phyloP scores from a whole-genome alignment of 345 rosid genomes.

The Geranium brycei region DNA sequence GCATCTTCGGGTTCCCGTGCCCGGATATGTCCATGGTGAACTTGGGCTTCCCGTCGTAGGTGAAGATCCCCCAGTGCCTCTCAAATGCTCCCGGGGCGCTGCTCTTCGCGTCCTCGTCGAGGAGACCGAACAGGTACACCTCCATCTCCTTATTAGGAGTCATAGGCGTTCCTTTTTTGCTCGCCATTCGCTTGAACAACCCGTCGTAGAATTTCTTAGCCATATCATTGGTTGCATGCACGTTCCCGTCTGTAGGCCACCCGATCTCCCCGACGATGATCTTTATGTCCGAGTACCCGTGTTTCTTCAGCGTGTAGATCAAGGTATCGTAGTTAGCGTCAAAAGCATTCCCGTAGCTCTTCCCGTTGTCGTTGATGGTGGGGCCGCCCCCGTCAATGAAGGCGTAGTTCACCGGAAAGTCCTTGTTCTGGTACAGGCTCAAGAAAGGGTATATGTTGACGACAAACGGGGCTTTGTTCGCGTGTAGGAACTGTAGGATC shows the following conservation, averaged over 20 bases:
- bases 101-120: conserved; percentile 74
- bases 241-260: conserved; percentile 77
- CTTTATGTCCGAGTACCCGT: conserved; percentile 28
- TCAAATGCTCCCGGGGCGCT: conserved; percentile 61
- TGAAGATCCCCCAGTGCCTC: conserved; percentile 84
- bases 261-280: conserved; percentile 86
- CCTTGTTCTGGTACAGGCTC: conserved; percentile 42
- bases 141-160: conserved; percentile 36
- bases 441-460: conserved; percentile 90
- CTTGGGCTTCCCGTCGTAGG: conserved; percentile 63
- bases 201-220: conserved; percentile 68
- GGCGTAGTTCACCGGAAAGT: conserved; percentile 58
- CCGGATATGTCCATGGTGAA: conserved; percentile 60
- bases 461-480: conserved; percentile 42
- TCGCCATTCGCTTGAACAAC: conserved; percentile 37
- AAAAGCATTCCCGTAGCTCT: conserved; percentile 44
- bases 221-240: conserved; percentile 14
- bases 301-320: conserved; percentile 41
- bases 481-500: conserved; percentile 28
- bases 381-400: conserved; percentile 30
- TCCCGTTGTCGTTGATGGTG: conserved; percentile 24
- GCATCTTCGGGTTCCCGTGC: conserved; percentile 30
- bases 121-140: conserved; percentile 47
- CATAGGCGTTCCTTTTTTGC: conserved; percentile 49
- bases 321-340: conserved; percentile 89